phyloP scores from a whole-genome alignment of 2,329 filamentous ascomycete species.

The Colletotrichum simmondsii region DNA sequence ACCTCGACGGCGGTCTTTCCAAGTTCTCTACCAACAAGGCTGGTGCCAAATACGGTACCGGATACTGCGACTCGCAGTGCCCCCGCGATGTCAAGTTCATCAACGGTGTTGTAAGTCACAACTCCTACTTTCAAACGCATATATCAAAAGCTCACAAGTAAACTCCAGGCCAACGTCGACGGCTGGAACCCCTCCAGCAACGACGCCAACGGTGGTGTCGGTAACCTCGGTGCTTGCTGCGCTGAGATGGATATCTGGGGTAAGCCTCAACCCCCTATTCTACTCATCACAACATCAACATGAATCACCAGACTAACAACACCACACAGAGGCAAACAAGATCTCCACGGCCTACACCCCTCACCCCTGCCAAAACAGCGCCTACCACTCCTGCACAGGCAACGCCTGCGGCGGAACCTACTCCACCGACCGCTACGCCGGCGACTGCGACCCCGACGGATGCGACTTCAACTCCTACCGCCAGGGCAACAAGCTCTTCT shows the following conservation, averaged over 20 bases:
- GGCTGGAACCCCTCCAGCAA: constrained; percentile 61
- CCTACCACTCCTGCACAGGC: constrained; percentile 61
- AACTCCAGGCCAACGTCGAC: constrained; percentile 59
- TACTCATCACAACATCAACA: constrained; percentile 25
- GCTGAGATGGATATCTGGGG: constrained; percentile 70
- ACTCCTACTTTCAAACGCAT: not conserved
- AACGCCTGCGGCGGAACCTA: constrained; percentile 65
- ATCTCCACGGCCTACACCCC: constrained; percentile 73
- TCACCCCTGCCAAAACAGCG: constrained; percentile 67
- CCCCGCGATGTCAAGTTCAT: constrained; percentile 69
- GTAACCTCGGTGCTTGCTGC: constrained; percentile 66
- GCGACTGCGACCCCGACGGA: constrained; percentile 75
- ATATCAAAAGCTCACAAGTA: not conserved
- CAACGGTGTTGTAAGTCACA: constrained; percentile 57
- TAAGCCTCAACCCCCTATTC: constrained; percentile 22
- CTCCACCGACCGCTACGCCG: constrained; percentile 64
- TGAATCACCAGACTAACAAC: not conserved
- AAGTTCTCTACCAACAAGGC: constrained; percentile 63
- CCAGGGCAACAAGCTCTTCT: constrained; percentile 72
- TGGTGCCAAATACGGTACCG: constrained; percentile 70
- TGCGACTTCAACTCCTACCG: constrained; percentile 79
- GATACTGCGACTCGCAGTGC: constrained; percentile 64
- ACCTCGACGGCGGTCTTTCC: constrained; percentile 63
- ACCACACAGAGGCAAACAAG: constrained; percentile 73
- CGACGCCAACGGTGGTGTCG: constrained; percentile 66